phyloP scores from a whole-genome alignment of 768 basidiomycete genomes.

The Tylopilus vinaceipallidus region DNA sequence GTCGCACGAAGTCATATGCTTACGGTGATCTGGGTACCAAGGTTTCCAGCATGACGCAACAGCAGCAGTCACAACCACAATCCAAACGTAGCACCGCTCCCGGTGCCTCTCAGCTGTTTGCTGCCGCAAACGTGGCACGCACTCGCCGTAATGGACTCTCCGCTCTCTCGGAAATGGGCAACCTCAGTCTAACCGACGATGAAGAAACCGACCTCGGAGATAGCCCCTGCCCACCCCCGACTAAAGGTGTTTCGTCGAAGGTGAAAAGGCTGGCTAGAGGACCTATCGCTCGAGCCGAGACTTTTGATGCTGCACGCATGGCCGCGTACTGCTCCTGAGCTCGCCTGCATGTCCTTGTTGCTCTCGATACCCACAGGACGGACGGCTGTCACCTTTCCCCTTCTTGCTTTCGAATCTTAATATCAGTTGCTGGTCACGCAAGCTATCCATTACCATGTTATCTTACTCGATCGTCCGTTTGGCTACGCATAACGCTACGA shows the following conservation, averaged over 20 bases:
- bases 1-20: conserved; percentile 87
- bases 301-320: conserved; percentile 64
- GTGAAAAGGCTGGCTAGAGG: conserved; percentile 52
- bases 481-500: conserved; percentile 13
- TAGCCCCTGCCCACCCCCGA: conserved; percentile 84
- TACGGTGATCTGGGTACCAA: conserved; percentile 74
- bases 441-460: conserved; percentile 3
- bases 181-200: conserved; percentile 62
- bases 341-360: background rate
- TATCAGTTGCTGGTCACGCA: conserved; percentile 8
- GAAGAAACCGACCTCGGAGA: conserved; percentile 79
- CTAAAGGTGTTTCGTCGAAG: conserved; percentile 53
- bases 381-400: background rate
- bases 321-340: conserved; percentile 37
- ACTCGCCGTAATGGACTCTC: conserved; percentile 59
- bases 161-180: conserved; percentile 69
- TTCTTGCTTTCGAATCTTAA: conserved; percentile 8
- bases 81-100: conserved; percentile 71
- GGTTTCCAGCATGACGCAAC: conserved; percentile 34
- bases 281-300: conserved; percentile 61
- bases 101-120: conserved; percentile 56
- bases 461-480: conserved; percentile 3
- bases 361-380: conserved; percentile 2
- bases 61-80: conserved; percentile 38
- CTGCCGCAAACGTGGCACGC: conserved; percentile 67